Evolutionary conservation across 1,284 basidiomycete species (phyloP), one percentile per base, ranked within the genome.

Genomic region (Macrocystidia cucumis): DNA sequence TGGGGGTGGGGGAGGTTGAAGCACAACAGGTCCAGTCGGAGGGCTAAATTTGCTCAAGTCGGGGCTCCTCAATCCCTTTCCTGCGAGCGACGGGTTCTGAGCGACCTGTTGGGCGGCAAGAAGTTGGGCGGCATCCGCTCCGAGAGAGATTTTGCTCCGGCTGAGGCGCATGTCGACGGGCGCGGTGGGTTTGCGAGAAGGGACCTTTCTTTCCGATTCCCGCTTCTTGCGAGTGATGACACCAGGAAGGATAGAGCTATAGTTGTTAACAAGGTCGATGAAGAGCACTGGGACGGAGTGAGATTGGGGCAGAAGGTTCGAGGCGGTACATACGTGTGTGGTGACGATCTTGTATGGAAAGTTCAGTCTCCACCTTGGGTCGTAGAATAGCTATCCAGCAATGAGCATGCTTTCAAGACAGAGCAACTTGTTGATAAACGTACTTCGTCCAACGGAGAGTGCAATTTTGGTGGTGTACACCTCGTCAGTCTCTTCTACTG

Each of bases 111-210:
- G 54, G 68, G 92, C 55, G 67, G 90, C 47, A 67, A 91, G 56
- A 63, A 95, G 54, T 67, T 98, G 56, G 75, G 89, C 42, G 54
- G 92, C 39, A 63, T 95, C 50, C 65, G 89, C 52, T 55, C 82
- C 58, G 59, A 84, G 58, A 69, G 97, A 74, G 45, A 86, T 68
- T 45, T 68, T 56, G 56, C 75, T 61, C 51, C 89, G 69, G 47
- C 76, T 84, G 56, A 89, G 70, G 31, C 91, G 79, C 77, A 92
- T 82, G 59, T 97, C 93, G 29, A 96, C 67, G 0, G 85, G 83
- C 0, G 83, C 82, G 1, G 92, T 95, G 34, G 89, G 82, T 54
- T 93, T 95, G 29, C 91, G 74, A 14, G 78, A 55, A 4, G 89
- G 91, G 35, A 85, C 67, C 40, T 78, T 80, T 32, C 90, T 78